phyloP scores from a whole-genome alignment of 495 filamentous ascomycete species.

The Aspergillus sclerotioniger region DNA sequence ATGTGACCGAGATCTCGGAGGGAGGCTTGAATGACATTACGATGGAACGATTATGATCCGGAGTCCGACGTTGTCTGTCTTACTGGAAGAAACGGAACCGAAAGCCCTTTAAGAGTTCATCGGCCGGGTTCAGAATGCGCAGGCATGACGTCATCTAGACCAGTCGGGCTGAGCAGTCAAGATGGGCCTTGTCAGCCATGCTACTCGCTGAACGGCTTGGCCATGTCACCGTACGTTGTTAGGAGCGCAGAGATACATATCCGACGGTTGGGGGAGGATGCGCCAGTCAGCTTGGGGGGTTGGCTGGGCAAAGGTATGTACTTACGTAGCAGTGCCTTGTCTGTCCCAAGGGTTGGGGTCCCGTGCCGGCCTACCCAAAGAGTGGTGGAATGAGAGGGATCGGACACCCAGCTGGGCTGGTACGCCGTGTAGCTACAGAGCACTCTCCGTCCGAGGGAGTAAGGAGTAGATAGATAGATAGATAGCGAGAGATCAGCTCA shows the following conservation, averaged over 20 bases:
- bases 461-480: constrained; percentile 10
- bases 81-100: not conserved
- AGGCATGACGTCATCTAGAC: not conserved
- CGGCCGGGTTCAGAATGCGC: not conserved
- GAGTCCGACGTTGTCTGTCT: not conserved
- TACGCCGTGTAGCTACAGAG: not conserved
- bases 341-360: not conserved
- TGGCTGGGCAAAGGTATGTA: not conserved
- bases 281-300: too few species aligned
- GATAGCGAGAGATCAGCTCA: not conserved
- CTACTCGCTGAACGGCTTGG: too few species aligned
- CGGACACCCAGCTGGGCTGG: constrained; percentile 7
- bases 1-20: constrained; percentile 50
- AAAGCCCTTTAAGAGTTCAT: not conserved
- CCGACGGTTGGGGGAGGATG: too few species aligned
- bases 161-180: not conserved
- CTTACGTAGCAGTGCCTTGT: too few species aligned
- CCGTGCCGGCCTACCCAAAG: not conserved
- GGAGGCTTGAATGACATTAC: constrained; percentile 45
- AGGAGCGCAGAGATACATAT: too few species aligned
- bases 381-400: not conserved
- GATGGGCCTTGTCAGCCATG: too few species aligned
- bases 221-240: too few species aligned
- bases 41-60: not conserved
- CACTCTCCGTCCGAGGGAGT: not conserved